Conservation (phyloP, 345 rosid species). For the Abelmoschus esculentus region DNA sequence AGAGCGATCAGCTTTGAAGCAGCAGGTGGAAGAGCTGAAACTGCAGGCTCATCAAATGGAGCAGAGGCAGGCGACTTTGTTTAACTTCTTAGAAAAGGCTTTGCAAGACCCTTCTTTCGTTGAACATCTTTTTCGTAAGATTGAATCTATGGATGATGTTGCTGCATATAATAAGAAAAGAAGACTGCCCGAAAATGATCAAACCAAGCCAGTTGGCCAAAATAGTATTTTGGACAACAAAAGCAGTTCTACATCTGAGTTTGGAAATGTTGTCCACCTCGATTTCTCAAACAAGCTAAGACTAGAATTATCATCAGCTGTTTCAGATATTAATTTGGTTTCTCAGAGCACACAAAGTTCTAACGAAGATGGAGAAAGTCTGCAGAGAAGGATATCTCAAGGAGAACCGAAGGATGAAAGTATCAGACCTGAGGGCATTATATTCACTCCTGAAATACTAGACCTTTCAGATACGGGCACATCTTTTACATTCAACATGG, state of each 20-base stretch:
- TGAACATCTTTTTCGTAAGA: conserved; percentile 46
- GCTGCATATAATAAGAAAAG: conserved; percentile 70
- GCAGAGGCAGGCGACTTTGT: conserved; percentile 56
- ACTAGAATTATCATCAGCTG: conserved; percentile 70
- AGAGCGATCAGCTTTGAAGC: conserved; percentile 50
- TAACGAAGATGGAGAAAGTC: conserved; percentile 52
- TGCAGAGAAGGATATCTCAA: conserved; percentile 37
- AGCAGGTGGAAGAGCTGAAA: conserved; percentile 50
- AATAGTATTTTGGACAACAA: conserved; percentile 49
- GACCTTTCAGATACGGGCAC: conserved; percentile 86
- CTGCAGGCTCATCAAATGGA: conserved; percentile 47
- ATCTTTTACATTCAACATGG: conserved; percentile 36
- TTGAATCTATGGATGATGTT: conserved; percentile 55
- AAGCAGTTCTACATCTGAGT: conserved; percentile 51
- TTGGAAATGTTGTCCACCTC: conserved; percentile 55
- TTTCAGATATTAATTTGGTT: conserved; percentile 76
- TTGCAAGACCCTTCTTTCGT: conserved; percentile 46
- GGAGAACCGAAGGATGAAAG: conserved; percentile 36
- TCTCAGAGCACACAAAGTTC: conserved; percentile 80
- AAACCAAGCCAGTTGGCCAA: conserved; percentile 45
- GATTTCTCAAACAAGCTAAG: conserved; percentile 68
- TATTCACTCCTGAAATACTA: conserved; percentile 46
- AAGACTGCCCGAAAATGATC: conserved; percentile 60
- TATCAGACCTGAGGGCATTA: conserved; percentile 38
- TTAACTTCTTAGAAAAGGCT: conserved; percentile 49